Evolutionary conservation across 345 rosid genomes (phyloP).

Genomic region (Eucalyptus leucophloia): DNA sequence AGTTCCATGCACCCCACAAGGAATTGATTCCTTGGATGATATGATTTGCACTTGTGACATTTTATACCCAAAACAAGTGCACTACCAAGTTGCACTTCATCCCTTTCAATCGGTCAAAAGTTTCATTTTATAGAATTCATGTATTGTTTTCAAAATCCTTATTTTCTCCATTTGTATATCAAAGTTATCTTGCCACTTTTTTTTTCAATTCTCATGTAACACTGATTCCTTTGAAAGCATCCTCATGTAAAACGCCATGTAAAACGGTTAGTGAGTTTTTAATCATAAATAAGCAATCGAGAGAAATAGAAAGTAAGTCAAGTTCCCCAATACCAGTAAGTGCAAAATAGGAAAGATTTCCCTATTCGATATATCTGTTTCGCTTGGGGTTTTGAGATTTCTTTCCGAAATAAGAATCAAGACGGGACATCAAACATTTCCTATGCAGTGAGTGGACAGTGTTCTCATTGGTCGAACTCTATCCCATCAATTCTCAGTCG

Average conservation of each 20-base stretch:
- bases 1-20: too few relatives aligned
- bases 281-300: neutral
- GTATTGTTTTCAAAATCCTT: too few relatives aligned
- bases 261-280: neutral
- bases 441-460: neutral
- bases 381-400: too few relatives aligned
- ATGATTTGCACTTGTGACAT: too few relatives aligned
- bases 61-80: too few relatives aligned
- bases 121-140: too few relatives aligned
- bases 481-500: neutral
- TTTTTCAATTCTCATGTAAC: too few relatives aligned
- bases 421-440: neutral
- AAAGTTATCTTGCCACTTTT: too few relatives aligned
- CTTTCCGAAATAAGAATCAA: neutral
- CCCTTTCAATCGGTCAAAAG: too few relatives aligned
- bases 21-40: fast-evolving
- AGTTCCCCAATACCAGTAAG: neutral
- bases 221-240: neutral
- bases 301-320: neutral
- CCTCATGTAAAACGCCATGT: neutral
- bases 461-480: neutral
- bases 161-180: too few relatives aligned
- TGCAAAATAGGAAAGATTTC: neutral
- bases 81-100: too few relatives aligned
- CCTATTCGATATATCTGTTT: too few relatives aligned